phyloP scores from a whole-genome alignment of 371 early-diverging fungal species.

The Apophysomyces ossiformis region DNA sequence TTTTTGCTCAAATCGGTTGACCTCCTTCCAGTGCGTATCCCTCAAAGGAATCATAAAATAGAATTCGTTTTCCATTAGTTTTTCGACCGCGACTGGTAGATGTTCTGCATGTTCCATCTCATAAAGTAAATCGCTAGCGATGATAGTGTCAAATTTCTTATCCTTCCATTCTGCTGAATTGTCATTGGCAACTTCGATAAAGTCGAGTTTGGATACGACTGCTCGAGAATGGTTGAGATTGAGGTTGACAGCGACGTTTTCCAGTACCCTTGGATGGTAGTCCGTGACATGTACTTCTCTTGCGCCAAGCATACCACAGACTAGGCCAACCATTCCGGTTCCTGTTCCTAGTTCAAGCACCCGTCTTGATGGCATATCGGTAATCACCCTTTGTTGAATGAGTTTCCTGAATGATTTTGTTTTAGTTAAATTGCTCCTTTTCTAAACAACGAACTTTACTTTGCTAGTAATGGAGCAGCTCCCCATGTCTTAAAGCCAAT shows the following conservation, averaged over 20 bases:
- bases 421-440: not conserved
- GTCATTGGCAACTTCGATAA: constrained; percentile 37
- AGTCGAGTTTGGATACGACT: constrained; percentile 41
- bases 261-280: constrained; percentile 51
- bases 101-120: constrained; percentile 55
- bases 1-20: constrained; percentile 37
- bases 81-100: constrained; percentile 43
- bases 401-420: constrained; percentile 31
- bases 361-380: constrained; percentile 26
- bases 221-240: constrained; percentile 36
- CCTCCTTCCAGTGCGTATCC: constrained; percentile 44
- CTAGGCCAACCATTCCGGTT: constrained; percentile 50
- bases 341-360: constrained; percentile 48
- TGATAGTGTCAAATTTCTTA: constrained; percentile 38
- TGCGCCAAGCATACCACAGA: constrained; percentile 48
- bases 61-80: constrained; percentile 42
- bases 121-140: constrained; percentile 53
- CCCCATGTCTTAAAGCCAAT: constrained; percentile 59
- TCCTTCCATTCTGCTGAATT: constrained; percentile 28
- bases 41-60: constrained; percentile 54
- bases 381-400: constrained; percentile 44
- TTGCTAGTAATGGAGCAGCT: constrained; percentile 52
- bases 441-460: constrained; percentile 30
- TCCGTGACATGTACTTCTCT: constrained; percentile 42
- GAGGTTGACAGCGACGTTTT: constrained; percentile 49